phyloP scores from a whole-genome alignment of 2,329 filamentous ascomycete genomes.

The Fusarium haematococcum region DNA sequence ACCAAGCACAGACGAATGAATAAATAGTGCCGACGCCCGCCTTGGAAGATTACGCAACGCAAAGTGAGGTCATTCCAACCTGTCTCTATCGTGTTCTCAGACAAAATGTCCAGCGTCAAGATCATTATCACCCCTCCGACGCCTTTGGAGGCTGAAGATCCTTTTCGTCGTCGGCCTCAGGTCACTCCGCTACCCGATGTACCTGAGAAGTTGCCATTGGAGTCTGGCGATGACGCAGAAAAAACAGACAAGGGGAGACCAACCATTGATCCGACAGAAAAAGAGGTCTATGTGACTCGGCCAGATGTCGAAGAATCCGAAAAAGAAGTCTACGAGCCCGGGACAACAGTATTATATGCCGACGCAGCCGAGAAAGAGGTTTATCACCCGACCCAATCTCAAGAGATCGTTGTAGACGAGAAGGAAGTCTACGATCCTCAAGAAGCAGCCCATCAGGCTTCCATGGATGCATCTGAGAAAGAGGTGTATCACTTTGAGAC shows the following conservation, averaged over 20 bases:
- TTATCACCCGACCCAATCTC: neutral
- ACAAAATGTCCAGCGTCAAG: conserved; percentile 4
- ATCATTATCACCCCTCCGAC: conserved; percentile 35
- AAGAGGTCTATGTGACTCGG: conserved; percentile 8
- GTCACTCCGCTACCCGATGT: conserved; percentile 10
- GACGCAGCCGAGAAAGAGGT: conserved; percentile 3
- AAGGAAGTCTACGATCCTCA: conserved; percentile 14
- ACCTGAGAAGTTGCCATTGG: neutral
- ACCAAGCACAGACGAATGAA: neutral
- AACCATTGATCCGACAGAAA: conserved; percentile 6
- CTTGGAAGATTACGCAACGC: neutral
- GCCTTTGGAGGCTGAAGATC: conserved; percentile 9
- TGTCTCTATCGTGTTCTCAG: neutral
- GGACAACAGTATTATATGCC: neutral
- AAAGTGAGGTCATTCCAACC: neutral
- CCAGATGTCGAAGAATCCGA: neutral
- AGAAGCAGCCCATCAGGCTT: neutral
- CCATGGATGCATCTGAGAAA: neutral
- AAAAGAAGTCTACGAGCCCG: conserved; percentile 10
- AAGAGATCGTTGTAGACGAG: neutral
- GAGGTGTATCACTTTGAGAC: conserved; percentile 3
- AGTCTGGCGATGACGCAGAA: neutral
- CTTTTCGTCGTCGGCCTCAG: neutral
- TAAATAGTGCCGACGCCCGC: neutral
- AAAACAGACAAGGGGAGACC: neutral